A percentile compares a stretch with the other conserved stretches of the same genome.
Conservation (phyloP, 2,329 filamentous ascomycete species). For the Penicillium expansum region DNA sequence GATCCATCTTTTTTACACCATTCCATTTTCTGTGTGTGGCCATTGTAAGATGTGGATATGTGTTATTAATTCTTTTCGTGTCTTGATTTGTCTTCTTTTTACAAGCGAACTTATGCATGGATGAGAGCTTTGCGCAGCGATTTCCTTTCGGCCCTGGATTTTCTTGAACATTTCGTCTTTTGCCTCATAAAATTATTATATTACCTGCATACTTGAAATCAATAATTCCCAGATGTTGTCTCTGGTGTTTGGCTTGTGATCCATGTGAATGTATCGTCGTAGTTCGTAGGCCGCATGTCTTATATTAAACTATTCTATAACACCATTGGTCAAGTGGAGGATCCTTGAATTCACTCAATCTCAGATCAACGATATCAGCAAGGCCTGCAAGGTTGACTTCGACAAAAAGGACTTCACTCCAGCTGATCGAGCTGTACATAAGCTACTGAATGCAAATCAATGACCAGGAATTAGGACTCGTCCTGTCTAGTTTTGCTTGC, state of each 20-base stretch:
- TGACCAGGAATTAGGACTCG: neutral
- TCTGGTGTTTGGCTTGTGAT: conserved; percentile 4
- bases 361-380: no score
- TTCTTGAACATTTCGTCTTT: conserved; percentile 2
- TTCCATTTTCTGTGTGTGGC: neutral
- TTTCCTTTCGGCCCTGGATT: conserved; percentile 1
- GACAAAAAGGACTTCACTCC: no score
- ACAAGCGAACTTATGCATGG: conserved; percentile 24
- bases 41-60: conserved; percentile 5
- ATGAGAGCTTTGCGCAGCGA: conserved; percentile 21
- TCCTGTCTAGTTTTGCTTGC: neutral
- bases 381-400: neutral
- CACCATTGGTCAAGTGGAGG: neutral
- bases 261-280: neutral
- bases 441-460: neutral
- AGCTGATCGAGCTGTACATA: no score
- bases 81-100: conserved; percentile 8
- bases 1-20: neutral
- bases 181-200: neutral
- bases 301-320: neutral
- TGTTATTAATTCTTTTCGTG: conserved; percentile 18
- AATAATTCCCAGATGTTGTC: conserved; percentile 4
- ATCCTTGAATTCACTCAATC: no score
- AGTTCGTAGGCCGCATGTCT: neutral
- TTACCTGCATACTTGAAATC: conserved; percentile 1